Conservation (phyloP, 257 asterid species). For the Hygrophila difformis region DNA sequence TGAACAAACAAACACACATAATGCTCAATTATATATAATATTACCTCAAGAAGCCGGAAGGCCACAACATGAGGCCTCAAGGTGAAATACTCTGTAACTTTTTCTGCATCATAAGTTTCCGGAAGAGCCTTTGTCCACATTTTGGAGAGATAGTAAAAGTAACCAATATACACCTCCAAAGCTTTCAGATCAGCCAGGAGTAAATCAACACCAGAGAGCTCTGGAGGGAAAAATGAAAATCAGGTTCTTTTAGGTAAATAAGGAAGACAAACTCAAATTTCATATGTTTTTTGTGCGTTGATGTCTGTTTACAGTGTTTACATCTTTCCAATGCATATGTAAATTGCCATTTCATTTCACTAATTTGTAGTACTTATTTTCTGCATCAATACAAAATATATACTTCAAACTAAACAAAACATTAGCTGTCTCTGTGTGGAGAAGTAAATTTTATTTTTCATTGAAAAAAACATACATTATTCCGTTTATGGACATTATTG, state of each 20-base stretch:
- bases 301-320: no score
- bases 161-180: constrained; percentile 62
- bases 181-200: constrained; percentile 79
- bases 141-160: constrained; percentile 53
- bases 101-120: constrained; percentile 65
- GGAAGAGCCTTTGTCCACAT: constrained; percentile 94
- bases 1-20: constrained; percentile 3
- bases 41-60: constrained; percentile 86
- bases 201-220: constrained; percentile 73
- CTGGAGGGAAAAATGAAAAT: constrained; percentile 25
- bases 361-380: no score
- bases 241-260: neutral
- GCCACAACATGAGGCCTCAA: constrained; percentile 88
- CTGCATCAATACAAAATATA: no score
- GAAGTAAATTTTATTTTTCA: no score
- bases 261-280: no score
- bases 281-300: no score
- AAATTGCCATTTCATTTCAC: no score
- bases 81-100: constrained; percentile 59
- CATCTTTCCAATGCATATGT: no score
- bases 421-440: no score
- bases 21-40: neutral
- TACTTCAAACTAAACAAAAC: no score
- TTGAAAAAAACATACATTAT: no score
- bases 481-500: no score